Percentiles rank a stretch among this genome's conserved stretches.
phyloP scores from a whole-genome alignment of 495 filamentous ascomycete species.

The Aspergillus incahuasiensis region DNA sequence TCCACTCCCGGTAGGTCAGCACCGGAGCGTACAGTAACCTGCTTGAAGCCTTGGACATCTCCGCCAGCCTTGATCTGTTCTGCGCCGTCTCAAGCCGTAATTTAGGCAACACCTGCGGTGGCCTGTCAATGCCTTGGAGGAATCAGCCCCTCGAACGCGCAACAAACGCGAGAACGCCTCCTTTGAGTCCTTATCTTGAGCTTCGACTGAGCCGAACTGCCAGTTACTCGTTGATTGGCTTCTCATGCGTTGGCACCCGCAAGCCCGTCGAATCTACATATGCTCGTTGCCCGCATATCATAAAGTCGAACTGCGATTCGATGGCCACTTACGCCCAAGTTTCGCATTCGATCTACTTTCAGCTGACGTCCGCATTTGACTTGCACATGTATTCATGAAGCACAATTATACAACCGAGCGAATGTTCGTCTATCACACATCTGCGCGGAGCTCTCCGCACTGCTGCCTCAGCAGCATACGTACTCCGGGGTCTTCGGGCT shows the following conservation, averaged over 20 bases:
- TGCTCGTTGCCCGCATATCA: slow-evolving; percentile 15
- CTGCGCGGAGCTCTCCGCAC: background rate
- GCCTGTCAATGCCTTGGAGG: slow-evolving; percentile 2
- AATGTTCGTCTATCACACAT: background rate
- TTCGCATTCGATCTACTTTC: slow-evolving; percentile 21
- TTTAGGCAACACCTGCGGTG: slow-evolving; percentile 5
- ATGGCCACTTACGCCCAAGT: slow-evolving; percentile 13
- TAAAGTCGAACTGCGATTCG: slow-evolving; percentile 18
- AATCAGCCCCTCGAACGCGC: background rate
- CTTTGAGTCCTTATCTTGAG: background rate
- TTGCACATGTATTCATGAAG: slow-evolving; percentile 7
- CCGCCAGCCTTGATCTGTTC: background rate
- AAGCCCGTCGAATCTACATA: slow-evolving; percentile 4
- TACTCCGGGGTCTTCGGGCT: background rate
- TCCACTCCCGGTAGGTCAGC: background rate
- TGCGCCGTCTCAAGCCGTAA: background rate
- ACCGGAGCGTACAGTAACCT: background rate
- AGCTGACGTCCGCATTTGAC: slow-evolving; percentile 21
- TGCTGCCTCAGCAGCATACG: background rate
- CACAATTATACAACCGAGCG: background rate
- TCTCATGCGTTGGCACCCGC: background rate
- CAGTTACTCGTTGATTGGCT: background rate
- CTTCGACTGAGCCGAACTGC: background rate
- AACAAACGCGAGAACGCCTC: background rate
- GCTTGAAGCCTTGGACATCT: background rate